Percentiles rank a stretch among this genome's conserved stretches.
Conservation (phyloP, 2,329 filamentous ascomycete species). For the Zymoseptoria passerinii region DNA sequence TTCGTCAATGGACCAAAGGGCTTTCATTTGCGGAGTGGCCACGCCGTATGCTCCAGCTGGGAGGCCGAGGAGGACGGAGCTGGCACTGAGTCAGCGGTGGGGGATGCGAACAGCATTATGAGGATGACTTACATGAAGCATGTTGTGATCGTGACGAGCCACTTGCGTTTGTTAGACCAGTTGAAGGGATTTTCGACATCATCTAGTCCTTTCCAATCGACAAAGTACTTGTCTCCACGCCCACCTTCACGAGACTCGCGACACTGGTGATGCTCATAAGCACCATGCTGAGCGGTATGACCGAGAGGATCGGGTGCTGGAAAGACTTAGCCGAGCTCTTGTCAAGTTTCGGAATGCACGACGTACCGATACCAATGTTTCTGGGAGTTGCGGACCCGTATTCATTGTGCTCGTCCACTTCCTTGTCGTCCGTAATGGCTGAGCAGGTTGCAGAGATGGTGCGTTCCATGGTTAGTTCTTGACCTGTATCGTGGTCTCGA, state of each 20-base stretch:
- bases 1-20: slow-evolving; percentile 18
- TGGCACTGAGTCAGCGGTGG: slow-evolving; percentile 11
- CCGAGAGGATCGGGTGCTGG: neutral
- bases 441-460: neutral
- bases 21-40: slow-evolving; percentile 21
- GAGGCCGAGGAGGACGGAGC: slow-evolving; percentile 23
- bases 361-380: neutral
- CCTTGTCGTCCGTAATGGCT: neutral
- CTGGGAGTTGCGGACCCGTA: neutral
- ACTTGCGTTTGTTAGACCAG: slow-evolving; percentile 23
- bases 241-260: neutral
- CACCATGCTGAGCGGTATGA: neutral
- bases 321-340: neutral
- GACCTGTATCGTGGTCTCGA: neutral
- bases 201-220: slow-evolving; percentile 19
- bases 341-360: neutral
- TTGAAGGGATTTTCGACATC: slow-evolving; percentile 24
- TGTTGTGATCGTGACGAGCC: slow-evolving; percentile 24
- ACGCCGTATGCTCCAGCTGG: slow-evolving; percentile 25
- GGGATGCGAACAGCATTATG: neutral
- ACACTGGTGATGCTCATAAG: neutral
- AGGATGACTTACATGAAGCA: slow-evolving; percentile 16
- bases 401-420: neutral
- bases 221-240: neutral
- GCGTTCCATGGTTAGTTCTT: neutral